Conservation (phyloP, 257 asterid species). For the Perilla frutescens region DNA sequence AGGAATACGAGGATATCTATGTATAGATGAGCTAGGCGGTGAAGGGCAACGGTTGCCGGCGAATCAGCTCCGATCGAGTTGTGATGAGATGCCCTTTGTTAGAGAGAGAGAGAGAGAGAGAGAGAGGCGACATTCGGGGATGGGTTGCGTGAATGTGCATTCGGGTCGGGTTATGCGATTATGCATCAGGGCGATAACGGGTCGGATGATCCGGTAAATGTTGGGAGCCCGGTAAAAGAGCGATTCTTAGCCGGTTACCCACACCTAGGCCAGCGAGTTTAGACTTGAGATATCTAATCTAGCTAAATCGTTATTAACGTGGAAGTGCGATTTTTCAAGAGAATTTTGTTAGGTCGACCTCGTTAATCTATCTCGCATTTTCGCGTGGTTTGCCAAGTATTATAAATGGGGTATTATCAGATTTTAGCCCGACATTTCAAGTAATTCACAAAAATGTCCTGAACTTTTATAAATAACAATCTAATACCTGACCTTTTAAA, state of each 20-base stretch:
- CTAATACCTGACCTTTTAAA: no score
- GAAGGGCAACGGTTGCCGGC: conserved; percentile 43
- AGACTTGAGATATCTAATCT: no score
- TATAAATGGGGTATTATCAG: no score
- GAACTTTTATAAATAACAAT: no score
- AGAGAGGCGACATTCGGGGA: conserved; percentile 17
- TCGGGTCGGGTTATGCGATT: conserved; percentile 40
- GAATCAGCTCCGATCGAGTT: conserved; percentile 55
- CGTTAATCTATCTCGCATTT: no score
- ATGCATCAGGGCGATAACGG: not conserved
- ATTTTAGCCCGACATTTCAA: no score
- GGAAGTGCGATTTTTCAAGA: no score
- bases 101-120: conserved; percentile 14
- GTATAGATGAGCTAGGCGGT: conserved; percentile 7
- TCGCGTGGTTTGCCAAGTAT: no score
- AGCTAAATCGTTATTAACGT: no score
- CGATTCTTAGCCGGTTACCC: not conserved
- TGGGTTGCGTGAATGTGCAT: conserved; percentile 23
- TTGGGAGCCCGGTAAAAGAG: not conserved
- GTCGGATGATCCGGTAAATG: conserved; percentile 13
- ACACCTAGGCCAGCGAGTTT: no score
- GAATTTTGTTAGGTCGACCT: no score
- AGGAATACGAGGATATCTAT: not conserved
- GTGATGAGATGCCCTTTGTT: conserved; percentile 22
- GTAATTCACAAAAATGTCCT: no score